Conservation (phyloP, 2,329 filamentous ascomycete species). For the Leptographium procerum region DNA sequence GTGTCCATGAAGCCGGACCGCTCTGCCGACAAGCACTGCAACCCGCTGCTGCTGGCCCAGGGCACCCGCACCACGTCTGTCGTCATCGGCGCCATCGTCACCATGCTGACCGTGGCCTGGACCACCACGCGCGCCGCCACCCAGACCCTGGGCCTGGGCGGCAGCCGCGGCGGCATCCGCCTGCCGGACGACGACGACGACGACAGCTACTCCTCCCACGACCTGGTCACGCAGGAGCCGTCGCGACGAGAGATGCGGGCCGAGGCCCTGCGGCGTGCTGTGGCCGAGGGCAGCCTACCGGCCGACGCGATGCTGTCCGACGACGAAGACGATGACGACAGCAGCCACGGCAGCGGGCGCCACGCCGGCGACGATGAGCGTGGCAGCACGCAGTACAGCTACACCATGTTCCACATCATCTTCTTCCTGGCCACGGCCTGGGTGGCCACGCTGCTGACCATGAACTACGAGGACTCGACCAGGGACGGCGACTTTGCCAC, state of each 20-base stretch:
- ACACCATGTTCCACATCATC: slow-evolving; percentile 90
- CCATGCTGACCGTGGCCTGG: slow-evolving; percentile 93
- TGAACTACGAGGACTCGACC: slow-evolving; percentile 58
- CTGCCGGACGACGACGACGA: slow-evolving; percentile 51
- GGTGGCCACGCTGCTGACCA: slow-evolving; percentile 79
- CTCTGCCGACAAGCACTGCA: slow-evolving; percentile 83
- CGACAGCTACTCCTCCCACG: slow-evolving; percentile 38
- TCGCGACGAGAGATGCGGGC: slow-evolving; percentile 82
- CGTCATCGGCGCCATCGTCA: slow-evolving; percentile 86
- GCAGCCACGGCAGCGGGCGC: slow-evolving; percentile 51
- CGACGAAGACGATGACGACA: slow-evolving; percentile 53
- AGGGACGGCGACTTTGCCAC: slow-evolving; percentile 70
- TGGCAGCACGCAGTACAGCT: slow-evolving; percentile 86
- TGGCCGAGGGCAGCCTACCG: slow-evolving; percentile 84
- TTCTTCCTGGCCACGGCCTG: slow-evolving; percentile 94
- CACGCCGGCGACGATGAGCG: slow-evolving; percentile 77
- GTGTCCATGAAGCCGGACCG: slow-evolving; percentile 97
- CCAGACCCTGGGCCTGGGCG: slow-evolving; percentile 67
- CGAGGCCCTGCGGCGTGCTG: slow-evolving; percentile 79
- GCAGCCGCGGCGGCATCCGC: slow-evolving; percentile 45
- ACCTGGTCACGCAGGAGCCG: slow-evolving; percentile 78
- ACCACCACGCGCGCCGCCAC: slow-evolving; percentile 95
- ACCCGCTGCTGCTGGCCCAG: slow-evolving; percentile 75
- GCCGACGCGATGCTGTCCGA: slow-evolving; percentile 76
- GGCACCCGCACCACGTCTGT: slow-evolving; percentile 84